Base-by-base conservation (phyloP, 2,329 filamentous ascomycete species). In the Alternaria ventricosa region DNA sequence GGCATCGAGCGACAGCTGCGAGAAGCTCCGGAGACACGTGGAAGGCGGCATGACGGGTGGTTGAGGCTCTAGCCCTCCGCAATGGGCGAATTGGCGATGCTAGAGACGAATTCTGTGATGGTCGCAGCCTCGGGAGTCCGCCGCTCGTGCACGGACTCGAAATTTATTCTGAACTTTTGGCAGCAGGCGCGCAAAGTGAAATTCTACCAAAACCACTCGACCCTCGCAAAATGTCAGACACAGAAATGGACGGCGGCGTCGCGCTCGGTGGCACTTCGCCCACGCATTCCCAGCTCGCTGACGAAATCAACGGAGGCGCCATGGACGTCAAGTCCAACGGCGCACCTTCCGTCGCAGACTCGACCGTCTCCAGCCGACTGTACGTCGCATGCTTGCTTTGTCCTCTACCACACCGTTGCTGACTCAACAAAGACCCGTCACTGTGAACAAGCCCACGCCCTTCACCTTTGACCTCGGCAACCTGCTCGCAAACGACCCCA, bases 401-500 rank as follows among this genome's bases (percentile, higher is more conserved):
- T 51, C 51, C 45, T 50, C 7, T 47, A 50, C 51, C 33, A 41
- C 13, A 23, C 20, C 6, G 28, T 53, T 50, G 7, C 36, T 56
- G 44, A 59, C 53, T 9, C n/a, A 1, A 15, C 3, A 27, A 47
- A 80, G 78, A 30, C 73, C 75, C n/a, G 65, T 78, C 27, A 75
- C 65, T 15, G 79, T 83, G 53, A 73, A 90, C 65, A 96, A 96
- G 82, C 90, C 93, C 5, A 96, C 92, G 7, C 94, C 94, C 10
- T 97, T 96, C 85, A 94, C 89, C 71, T 97, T 96, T 84, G 94
- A 97, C 80, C 90, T 97, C 44, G 91, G 94, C 71, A 89, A 96
- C 78, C 90, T 98, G 57, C 87, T 96, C 77, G 91, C 89, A 80
- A 90, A 90, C 77, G 96, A 98, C 82, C 88, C 94, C 43, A 98